These are phyloP conservation scores for Aleurites moluccanus DNA, from an alignment of 441 rosid genomes.

Conservation along the genomic window DNA sequence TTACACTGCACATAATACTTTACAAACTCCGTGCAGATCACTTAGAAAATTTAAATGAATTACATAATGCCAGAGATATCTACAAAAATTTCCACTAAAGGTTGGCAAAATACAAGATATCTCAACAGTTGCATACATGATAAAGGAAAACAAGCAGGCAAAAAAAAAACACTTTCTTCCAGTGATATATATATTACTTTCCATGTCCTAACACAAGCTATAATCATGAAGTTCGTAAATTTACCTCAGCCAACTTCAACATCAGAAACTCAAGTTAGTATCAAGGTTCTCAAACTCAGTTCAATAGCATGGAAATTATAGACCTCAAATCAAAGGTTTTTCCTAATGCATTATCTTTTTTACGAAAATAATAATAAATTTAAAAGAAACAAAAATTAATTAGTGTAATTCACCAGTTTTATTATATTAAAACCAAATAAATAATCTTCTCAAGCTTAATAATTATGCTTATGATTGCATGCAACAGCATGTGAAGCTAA, in stretches of 20 bases:
- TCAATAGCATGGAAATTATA: not conserved
- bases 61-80: not conserved
- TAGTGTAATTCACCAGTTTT: not conserved
- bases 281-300: not conserved
- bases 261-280: not conserved
- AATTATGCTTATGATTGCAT: not conserved
- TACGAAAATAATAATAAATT: not conserved
- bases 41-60: not conserved
- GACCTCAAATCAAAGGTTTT: not conserved
- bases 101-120: not conserved
- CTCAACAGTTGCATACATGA: not conserved
- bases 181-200: not conserved
- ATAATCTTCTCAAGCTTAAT: slow-evolving; percentile 6
- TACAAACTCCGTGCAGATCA: not conserved
- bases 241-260: not conserved
- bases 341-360: not conserved
- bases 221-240: not conserved
- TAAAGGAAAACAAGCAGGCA: not conserved
- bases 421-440: not conserved
- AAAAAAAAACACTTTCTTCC: not conserved
- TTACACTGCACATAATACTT: not conserved
- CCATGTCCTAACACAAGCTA: not conserved
- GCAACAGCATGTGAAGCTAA: not conserved
- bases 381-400: not conserved
- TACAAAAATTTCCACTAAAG: not conserved